A percentile compares a stretch with the other conserved stretches of the same genome.
Evolutionary conservation across 306 rosid species (phyloP).

Genomic region (Carpinus viminea): DNA sequence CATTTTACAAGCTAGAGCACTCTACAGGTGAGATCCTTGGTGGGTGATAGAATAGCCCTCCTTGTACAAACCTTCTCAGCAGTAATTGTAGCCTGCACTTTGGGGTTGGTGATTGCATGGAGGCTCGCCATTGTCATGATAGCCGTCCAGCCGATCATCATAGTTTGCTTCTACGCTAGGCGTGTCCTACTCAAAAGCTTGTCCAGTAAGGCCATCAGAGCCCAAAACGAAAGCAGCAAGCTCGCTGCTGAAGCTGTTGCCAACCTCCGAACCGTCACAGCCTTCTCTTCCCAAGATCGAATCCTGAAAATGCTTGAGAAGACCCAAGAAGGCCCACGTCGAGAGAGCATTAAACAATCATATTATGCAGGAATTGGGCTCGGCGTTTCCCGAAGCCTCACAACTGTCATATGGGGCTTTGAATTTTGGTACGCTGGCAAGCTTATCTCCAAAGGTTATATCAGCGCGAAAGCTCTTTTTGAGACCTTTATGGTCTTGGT

Average conservation of each 20-base stretch:
- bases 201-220: conserved; percentile 58
- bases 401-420: conserved; percentile 56
- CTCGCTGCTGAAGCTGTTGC: conserved; percentile 93
- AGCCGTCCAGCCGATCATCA: conserved; percentile 72
- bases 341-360: conserved; percentile 62
- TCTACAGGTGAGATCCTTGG: conserved; percentile 78
- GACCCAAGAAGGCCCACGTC: conserved; percentile 66
- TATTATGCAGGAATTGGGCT: conserved; percentile 90
- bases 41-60: conserved; percentile 80
- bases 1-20: not conserved
- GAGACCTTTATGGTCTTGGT: conserved; percentile 75
- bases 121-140: conserved; percentile 76
- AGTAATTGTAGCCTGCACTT: conserved; percentile 63
- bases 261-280: conserved; percentile 71
- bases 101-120: conserved; percentile 84
- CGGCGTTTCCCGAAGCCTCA: conserved; percentile 62
- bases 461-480: conserved; percentile 49
- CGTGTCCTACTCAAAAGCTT: conserved; percentile 64
- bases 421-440: conserved; percentile 87
- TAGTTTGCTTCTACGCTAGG: conserved; percentile 65
- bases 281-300: conserved; percentile 83
- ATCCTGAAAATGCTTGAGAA: conserved; percentile 76
- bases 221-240: conserved; percentile 78
- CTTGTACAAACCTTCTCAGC: conserved; percentile 77
- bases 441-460: conserved; percentile 50